Evolutionary conservation across 192 early-diverging fungal genomes (phyloP), one percentile per base, ranked within the genome.

Genomic region (Gonapodya sp.): DNA sequence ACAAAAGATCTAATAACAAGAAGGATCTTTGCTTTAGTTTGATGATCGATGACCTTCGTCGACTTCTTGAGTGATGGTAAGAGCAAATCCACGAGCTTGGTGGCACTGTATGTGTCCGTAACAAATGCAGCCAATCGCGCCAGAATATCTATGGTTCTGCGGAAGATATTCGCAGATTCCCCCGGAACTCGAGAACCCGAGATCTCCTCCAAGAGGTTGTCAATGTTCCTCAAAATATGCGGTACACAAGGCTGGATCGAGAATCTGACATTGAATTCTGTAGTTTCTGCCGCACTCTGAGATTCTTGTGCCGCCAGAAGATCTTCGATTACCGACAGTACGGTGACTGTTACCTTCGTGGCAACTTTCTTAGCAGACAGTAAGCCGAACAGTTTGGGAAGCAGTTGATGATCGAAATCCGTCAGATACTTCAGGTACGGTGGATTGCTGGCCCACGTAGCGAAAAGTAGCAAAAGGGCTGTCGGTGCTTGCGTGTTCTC

Each of bases 401-500:
- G n/a, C 1, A 80, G 79, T 0, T 31, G 36, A 33, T 14, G n/a
- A 34, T 35, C 18, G 1, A 0, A 64, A 73, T 30, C 31, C 35
- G 0, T 64, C 0, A 8, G 83, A 34, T 89, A 86, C 36, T 87
- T 8, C 46, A 64, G 8, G 8, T 8, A 64, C 24, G 8, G 8
- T 16, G 30, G 8, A 77, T 77, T 2, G 31, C 2, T 14, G 34
- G 75, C 85, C 1, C 95, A 87, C 97, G 97, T 98, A 0, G 90
- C 86, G 2, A 84, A 81, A 36, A 99, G 87, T 36, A 98, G 84
- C 79, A 92, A 88, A 86, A 97, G 86, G 32, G 97, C 84, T 0
- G 92, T 95, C 0, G 95, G 90, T 46, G 92, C 89, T 84, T 98
- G 96, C 1, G 96, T 96, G 83, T 95, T 96, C 83, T 99, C 98